Base-by-base conservation (phyloP, 1,139 yeast species). In the Blastobotrys apis region DNA sequence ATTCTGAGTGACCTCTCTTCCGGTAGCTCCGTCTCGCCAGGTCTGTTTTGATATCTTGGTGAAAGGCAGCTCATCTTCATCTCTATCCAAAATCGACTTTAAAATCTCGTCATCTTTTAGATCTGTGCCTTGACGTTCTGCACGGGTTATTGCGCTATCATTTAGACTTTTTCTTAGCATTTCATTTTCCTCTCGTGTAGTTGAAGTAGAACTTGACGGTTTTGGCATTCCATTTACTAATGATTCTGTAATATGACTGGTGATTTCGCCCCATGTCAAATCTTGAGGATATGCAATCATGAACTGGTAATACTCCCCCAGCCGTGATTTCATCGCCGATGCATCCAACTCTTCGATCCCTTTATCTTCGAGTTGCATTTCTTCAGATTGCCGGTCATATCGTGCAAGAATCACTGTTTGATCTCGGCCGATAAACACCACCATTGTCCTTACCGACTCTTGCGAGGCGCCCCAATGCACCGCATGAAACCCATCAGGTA, bases 181-280 rank as follows among this genome's bases (percentile, higher is more conserved):
- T 33, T 61, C 62, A 41, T 65, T 63, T 45, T 73, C 77, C 37
- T 71, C 72, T 9, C 52, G 50, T 0, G 74, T 67, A 0, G 73
- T 67, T 48, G 68, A 58, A 5, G 70, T 62, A 5, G 73, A 63
- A 36, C 68, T 69, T 15, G 63, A 53, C 2, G 47, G 36, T 2
- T 37, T 36, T 2, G 68, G 69, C 2, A 66, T 46, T 6, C 61
- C 47, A 21, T 43, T 43, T 1, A 46, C 36, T 2, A 60, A 27
- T 1, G 36, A 23, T 22, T 43, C 37, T 2, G 52, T 47, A 9
- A 65, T 51, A 30, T 53, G 43, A 6, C 45, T 45, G 1, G 64
- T 55, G 34, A 66, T 39, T 0, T 36, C 21, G 1, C 21, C n/a
- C 71, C 71, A 66, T 2, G 36, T 45, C 13, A 43, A 21, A 17